Base-by-base conservation (phyloP, 768 basidiomycete genomes). In the Polyporus arcularius region DNA sequence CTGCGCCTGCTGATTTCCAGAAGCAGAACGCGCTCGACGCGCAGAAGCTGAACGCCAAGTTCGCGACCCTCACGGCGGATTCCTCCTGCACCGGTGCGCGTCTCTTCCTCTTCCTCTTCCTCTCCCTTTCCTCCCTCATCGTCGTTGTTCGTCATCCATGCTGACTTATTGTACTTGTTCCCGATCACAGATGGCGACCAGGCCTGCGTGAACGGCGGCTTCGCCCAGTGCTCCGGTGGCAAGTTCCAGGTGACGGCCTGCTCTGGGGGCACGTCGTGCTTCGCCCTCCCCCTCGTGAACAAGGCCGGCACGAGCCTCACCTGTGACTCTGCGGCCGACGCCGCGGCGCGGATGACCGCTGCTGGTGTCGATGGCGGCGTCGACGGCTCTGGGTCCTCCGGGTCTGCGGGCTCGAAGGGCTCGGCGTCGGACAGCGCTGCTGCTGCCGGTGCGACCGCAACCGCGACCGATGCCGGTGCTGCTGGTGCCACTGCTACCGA, bases 251-350 rank as follows among this genome's bases (percentile, higher is more conserved):
- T 70, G 10, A 72, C 75, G 0, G 38, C 60, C 5, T 81, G 80
- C 67, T 56, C 71, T 9, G 62, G 57, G 10, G 70, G 72, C 9
- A 57, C 61, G 1, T 49, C 39, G 16, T 81, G 80, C 68, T 68
- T 71, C 30, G 80, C 78, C 2, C 74, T 80, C 26, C 79, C 79
- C 1, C 73, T 81, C 32, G 76, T 78, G 11, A 78, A 78, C 62
- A 65, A 62, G 45, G 63, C 66, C 3, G 79, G 79, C 50, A 80
- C 79, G n/a, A 64, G 64, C 56, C 51, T 79, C 56, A 62, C 75
- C 12, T 79, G 78, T 66, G 70, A 72, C 47, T 73, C 71, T 14
- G 55, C 68, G 42, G 62, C 57, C 5, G 78, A 79, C 60, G 76
- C 74, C 3, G 38, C 65, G 9, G 60, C 68, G 4, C 72, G 78